Percentiles rank a stretch among this genome's conserved stretches.
These are phyloP conservation scores for Fragaria vesca DNA, from an alignment of 306 rosid species.

Conservation along the genomic window DNA sequence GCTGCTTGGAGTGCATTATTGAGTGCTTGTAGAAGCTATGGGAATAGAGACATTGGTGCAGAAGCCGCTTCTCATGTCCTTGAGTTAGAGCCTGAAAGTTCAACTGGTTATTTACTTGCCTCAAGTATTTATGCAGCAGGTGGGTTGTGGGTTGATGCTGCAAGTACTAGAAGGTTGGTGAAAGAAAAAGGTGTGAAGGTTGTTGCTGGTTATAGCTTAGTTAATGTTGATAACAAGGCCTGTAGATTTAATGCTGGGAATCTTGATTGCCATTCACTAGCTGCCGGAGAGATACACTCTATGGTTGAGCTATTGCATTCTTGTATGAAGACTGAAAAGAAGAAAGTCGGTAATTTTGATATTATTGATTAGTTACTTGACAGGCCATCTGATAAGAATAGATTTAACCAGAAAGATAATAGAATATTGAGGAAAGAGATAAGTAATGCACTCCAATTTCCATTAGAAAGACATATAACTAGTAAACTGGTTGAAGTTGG, in stretches of 20 bases:
- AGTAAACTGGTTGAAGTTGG: not conserved
- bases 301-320: conserved; percentile 31
- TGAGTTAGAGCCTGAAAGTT: conserved; percentile 33
- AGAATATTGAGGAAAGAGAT: not conserved
- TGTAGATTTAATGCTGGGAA: conserved; percentile 45
- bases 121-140: conserved; percentile 35
- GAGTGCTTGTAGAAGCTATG: conserved; percentile 41
- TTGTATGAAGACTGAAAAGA: conserved; percentile 31
- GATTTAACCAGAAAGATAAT: not conserved
- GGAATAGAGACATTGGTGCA: conserved; percentile 22
- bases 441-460: not conserved
- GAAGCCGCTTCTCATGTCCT: conserved; percentile 34
- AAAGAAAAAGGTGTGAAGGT: conserved; percentile 41
- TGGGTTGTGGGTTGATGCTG: conserved; percentile 32
- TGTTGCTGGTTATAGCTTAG: conserved; percentile 43
- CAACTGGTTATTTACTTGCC: conserved; percentile 40
- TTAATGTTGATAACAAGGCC: conserved; percentile 29
- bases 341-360: not conserved
- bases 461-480: not conserved
- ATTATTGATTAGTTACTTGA: not conserved
- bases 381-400: not conserved
- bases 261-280: conserved; percentile 23
- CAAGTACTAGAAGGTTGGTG: conserved; percentile 37
- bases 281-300: conserved; percentile 15
- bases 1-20: conserved; percentile 41